Evolutionary conservation across 1,139 yeast genomes (phyloP).

Genomic region (Candida sanyaensis): DNA sequence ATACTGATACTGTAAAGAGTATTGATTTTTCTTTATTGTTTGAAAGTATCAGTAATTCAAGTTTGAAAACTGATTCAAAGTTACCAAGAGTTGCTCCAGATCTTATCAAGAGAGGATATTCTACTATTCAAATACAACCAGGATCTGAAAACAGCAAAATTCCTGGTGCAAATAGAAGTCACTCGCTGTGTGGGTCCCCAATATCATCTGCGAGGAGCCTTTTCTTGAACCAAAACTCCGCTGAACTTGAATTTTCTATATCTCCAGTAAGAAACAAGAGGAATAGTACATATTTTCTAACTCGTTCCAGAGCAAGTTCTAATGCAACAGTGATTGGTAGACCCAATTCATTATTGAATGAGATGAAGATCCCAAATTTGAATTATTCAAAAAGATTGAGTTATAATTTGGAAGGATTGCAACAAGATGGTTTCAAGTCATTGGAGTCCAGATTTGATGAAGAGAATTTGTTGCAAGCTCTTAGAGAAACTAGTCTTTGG

Average conservation of each 20-base stretch:
- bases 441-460: slow-evolving; percentile 40
- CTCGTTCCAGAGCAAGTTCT: slow-evolving; percentile 8
- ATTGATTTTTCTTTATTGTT: slow-evolving; percentile 11
- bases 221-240: background rate
- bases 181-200: slow-evolving; percentile 34
- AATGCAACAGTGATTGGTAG: slow-evolving; percentile 15
- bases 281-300: slow-evolving; percentile 3
- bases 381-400: slow-evolving; percentile 12
- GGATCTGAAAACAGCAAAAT: slow-evolving; percentile 20
- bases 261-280: slow-evolving; percentile 6
- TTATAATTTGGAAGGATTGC: slow-evolving; percentile 26
- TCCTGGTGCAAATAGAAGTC: slow-evolving; percentile 34
- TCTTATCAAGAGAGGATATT: slow-evolving; percentile 25
- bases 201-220: slow-evolving; percentile 11
- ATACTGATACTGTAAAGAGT: background rate
- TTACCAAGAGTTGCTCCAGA: slow-evolving; percentile 31
- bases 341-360: slow-evolving; percentile 14
- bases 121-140: slow-evolving; percentile 24
- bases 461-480: slow-evolving; percentile 31
- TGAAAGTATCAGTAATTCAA: slow-evolving; percentile 10
- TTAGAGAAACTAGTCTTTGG: slow-evolving; percentile 28
- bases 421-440: slow-evolving; percentile 20
- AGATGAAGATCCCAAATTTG: slow-evolving; percentile 15
- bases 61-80: slow-evolving; percentile 11
- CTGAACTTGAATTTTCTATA: background rate